These are phyloP conservation scores for Cucumis melo DNA, from an alignment of 306 rosid genomes.

Conservation along the genomic window DNA sequence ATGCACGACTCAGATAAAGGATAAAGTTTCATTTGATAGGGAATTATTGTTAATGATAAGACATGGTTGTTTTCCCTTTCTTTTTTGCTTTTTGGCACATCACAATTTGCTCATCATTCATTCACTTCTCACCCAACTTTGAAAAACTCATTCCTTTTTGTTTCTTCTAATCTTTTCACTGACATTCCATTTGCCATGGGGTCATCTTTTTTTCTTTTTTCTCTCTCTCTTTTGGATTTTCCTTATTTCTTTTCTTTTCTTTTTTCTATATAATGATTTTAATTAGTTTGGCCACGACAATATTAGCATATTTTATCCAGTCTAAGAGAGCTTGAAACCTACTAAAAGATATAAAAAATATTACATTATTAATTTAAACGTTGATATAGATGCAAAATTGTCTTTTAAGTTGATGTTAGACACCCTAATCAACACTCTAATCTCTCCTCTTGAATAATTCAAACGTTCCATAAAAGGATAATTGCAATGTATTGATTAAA, in stretches of 20 bases:
- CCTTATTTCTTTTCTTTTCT: neutral
- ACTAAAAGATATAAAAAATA: fast-evolving
- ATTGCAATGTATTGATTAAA: no score
- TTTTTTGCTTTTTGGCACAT: neutral
- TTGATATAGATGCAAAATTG: no score
- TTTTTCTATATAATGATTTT: neutral
- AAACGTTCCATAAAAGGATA: no score
- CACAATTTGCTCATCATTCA: neutral
- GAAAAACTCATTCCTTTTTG: neutral
- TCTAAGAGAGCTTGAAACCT: no score
- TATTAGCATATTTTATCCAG: no score
- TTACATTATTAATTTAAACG: no score
- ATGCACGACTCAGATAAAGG: no score
- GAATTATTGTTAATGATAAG: neutral
- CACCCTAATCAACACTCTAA: no score
- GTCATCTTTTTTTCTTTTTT: neutral
- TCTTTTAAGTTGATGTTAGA: no score
- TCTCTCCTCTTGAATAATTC: no score
- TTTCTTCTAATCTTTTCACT: neutral
- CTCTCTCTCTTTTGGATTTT: neutral
- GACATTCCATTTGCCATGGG: constrained; percentile 3
- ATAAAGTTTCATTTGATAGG: no score
- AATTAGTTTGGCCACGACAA: neutral
- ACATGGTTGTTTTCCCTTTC: neutral
- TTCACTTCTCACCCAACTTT: neutral